Conservation (phyloP, 371 early-diverging fungal genomes). For the Enterospora canceri region DNA sequence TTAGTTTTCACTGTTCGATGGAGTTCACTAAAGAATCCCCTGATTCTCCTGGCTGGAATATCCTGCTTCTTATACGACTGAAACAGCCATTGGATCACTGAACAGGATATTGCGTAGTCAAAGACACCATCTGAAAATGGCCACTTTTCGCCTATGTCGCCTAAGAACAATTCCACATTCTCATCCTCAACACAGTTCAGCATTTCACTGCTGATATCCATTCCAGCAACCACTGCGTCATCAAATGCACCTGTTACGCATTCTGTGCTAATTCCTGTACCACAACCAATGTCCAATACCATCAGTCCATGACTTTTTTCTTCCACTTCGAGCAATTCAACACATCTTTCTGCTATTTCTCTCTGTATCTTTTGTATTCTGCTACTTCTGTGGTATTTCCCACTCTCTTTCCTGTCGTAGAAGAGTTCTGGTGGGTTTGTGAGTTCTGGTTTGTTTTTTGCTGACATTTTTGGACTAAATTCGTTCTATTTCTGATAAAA, state of each 20-base stretch:
- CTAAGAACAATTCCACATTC: constrained; percentile 24
- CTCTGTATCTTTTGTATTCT: constrained; percentile 50
- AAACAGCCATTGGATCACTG: constrained; percentile 94
- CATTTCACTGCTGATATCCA: constrained; percentile 86
- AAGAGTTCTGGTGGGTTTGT: constrained; percentile 45
- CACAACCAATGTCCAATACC: constrained; percentile 89
- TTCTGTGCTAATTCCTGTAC: constrained; percentile 81
- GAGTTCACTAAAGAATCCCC: constrained; percentile 75
- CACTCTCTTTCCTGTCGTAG: constrained; percentile 45
- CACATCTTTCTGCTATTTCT: constrained; percentile 46
- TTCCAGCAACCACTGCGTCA: constrained; percentile 81
- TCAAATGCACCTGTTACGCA: constrained; percentile 78
- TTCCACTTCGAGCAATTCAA: constrained; percentile 46
- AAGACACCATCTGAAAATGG: constrained; percentile 84
- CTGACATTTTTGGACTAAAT: neutral
- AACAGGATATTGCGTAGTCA: constrained; percentile 91
- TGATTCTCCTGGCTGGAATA: constrained; percentile 70
- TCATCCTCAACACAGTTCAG: constrained; percentile 52
- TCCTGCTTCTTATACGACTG: constrained; percentile 73
- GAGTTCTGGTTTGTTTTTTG: constrained; percentile 41
- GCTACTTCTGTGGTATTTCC: constrained; percentile 51
- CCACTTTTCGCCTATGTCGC: constrained; percentile 90
- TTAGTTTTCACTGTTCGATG: constrained; percentile 72
- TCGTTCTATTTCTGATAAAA: neutral
- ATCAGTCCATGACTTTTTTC: constrained; percentile 19